These are phyloP conservation scores for Fusarium tuaranense DNA, from an alignment of 2,329 filamentous ascomycete genomes.

Conservation along the genomic window DNA sequence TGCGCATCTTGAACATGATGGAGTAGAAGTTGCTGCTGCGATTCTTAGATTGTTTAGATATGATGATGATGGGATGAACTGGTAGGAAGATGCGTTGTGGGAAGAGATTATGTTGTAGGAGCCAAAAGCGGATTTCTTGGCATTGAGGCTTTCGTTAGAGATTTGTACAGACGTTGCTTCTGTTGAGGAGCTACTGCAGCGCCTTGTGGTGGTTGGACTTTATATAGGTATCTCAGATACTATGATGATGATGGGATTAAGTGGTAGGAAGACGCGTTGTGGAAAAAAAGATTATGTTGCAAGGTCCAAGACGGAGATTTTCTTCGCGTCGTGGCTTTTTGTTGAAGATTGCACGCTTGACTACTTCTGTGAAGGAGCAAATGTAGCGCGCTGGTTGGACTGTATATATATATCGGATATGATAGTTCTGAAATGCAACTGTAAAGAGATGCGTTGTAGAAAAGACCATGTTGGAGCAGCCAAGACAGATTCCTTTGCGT, in stretches of 20 bases:
- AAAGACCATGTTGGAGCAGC: too few relatives aligned
- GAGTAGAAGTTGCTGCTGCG: slow-evolving; percentile 71
- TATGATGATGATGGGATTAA: too few relatives aligned
- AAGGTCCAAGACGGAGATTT: background rate
- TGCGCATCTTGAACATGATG: slow-evolving; percentile 75
- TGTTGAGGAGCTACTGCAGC: background rate
- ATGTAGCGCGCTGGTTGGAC: too few relatives aligned
- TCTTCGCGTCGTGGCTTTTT: background rate
- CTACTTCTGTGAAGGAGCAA: too few relatives aligned
- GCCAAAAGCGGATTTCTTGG: background rate
- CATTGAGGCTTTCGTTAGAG: background rate
- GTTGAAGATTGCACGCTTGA: too few relatives aligned
- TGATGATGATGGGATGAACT: slow-evolving; percentile 57
- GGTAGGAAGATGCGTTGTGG: slow-evolving; percentile 4
- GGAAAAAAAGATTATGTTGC: too few relatives aligned
- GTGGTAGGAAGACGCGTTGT: too few relatives aligned
- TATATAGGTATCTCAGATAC: background rate
- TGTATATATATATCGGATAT: too few relatives aligned
- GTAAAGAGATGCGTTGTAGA: too few relatives aligned
- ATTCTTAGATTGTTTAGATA: slow-evolving; percentile 71
- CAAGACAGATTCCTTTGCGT: too few relatives aligned
- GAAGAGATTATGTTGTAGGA: background rate
- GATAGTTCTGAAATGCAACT: too few relatives aligned
- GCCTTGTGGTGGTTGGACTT: background rate
- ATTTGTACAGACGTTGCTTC: background rate